Conservation (phyloP, 2,329 filamentous ascomycete species). For the Arthrinium puccinioides region DNA sequence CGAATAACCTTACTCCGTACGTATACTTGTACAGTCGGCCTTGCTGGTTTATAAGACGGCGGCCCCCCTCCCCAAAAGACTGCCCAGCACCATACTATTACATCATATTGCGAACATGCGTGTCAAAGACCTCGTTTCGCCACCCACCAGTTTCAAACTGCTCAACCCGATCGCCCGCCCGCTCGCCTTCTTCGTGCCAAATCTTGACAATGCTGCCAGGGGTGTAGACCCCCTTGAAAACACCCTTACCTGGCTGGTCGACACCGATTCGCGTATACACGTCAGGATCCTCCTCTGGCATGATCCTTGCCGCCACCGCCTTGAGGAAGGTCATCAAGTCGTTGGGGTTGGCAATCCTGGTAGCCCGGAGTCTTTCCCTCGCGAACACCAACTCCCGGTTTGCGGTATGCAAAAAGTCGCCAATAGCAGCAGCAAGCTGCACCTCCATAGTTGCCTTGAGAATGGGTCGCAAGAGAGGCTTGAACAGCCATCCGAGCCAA, state of each 20-base stretch:
- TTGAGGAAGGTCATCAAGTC: conserved; percentile 77
- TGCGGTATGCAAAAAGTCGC: conserved; percentile 59
- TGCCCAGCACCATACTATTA: no score
- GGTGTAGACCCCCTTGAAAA: conserved; percentile 81
- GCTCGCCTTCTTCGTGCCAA: conserved; percentile 74
- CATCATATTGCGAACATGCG: conserved; percentile 18
- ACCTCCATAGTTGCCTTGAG: conserved; percentile 67
- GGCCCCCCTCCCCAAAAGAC: no score
- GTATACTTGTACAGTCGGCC: no score
- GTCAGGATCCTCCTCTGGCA: conserved; percentile 67
- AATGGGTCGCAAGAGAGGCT: conserved; percentile 75
- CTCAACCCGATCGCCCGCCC: conserved; percentile 66
- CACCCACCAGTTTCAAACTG: conserved; percentile 67
- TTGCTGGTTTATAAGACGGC: no score
- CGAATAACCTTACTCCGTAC: no score
- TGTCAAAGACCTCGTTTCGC: conserved; percentile 77
- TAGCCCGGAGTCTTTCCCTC: conserved; percentile 77
- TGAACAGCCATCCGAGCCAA: conserved; percentile 74
- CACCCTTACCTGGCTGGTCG: conserved; percentile 40
- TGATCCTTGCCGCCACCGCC: conserved; percentile 70
- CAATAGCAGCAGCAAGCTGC: conserved; percentile 66
- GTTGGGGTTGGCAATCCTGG: conserved; percentile 71
- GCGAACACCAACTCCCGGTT: conserved; percentile 87
- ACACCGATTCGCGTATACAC: conserved; percentile 68
- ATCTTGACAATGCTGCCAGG: conserved; percentile 83